Base-by-base conservation (phyloP, 805 yeast genomes). In the Candida succiphila region DNA sequence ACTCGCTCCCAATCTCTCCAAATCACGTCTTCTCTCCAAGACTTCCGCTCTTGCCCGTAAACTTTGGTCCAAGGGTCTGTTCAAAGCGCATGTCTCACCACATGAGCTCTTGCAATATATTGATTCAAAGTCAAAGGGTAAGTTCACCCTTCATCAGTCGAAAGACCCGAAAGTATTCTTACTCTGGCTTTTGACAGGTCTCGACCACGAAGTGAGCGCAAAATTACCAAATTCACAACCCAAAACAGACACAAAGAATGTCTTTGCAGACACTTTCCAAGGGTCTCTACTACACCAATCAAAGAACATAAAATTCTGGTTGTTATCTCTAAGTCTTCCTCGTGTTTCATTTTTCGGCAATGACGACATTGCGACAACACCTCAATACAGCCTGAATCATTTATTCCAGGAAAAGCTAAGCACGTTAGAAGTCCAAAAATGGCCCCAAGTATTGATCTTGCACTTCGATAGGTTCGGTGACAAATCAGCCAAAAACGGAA, bases 1-100 rank as follows among this genome's bases (percentile, higher is more conserved):
- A 17, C 33, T 65, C 15, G 13, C 37, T 41, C 4, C 37, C 39
- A 4, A 27, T 39, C 5, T 33, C 16, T 3, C 32, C 40, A 12
- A 47, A 48, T 2, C 49, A 4, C 65, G 63, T 18, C 48, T 78
- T n/a, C 56, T 61, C 9, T 50, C 51, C 27, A 54, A 67, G 37
- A 50, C 79, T 25, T 61, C 75, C 0, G 39, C 62, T 4, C 48
- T 79, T 16, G 44, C 70, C 0, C 63, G 78, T 37, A 79, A 75
- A 42, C 31, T 80, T 8, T 84, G 89, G 88, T 79, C 78, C 5
- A 56, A 67, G 0, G 56, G 57, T 27, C 59, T 82, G 17, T 75
- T 75, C 51, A 72, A 68, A 42, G 51, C 65, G 3, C 85, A 80
- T 44, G 61, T 81, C 2, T 75, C 89, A 0, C 78, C 85, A 1